These are phyloP conservation scores for Penicillium hesseltinei DNA, from an alignment of 2,329 filamentous ascomycete species.

Conservation along the genomic window DNA sequence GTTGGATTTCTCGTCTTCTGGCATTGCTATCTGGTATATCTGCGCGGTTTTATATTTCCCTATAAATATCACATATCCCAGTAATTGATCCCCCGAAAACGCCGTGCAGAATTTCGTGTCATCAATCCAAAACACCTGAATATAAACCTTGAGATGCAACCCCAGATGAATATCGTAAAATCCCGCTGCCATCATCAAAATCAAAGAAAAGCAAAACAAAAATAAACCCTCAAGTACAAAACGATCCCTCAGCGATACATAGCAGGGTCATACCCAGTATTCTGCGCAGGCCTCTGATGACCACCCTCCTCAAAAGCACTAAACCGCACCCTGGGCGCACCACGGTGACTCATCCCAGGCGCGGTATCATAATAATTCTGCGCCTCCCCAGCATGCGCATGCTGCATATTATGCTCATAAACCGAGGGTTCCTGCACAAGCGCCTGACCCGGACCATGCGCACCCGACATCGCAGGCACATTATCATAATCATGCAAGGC, in stretches of 20 bases:
- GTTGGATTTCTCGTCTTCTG: slow-evolving; percentile 3
- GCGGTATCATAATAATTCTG: slow-evolving; percentile 31
- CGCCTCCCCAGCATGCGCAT: slow-evolving; percentile 27
- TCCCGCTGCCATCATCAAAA: neutral
- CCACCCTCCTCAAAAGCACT: slow-evolving; percentile 20
- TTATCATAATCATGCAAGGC: slow-evolving; percentile 12
- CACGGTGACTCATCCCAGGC: slow-evolving; percentile 19
- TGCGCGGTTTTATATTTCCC: neutral
- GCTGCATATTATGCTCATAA: slow-evolving; percentile 16
- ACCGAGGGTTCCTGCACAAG: neutral
- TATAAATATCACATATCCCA: slow-evolving; percentile 3
- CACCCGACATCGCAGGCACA: slow-evolving; percentile 6
- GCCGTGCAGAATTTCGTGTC: neutral
- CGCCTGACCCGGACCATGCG: neutral
- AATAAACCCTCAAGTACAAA: neutral
- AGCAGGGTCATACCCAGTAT: slow-evolving; percentile 39
- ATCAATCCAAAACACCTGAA: neutral
- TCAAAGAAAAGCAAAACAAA: neutral
- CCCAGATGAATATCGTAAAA: neutral
- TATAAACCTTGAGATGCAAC: neutral
- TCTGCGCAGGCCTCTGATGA: slow-evolving; percentile 28
- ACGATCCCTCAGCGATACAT: slow-evolving; percentile 28
- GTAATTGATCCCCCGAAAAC: slow-evolving; percentile 2
- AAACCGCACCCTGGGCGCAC: slow-evolving; percentile 22
- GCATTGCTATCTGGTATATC: neutral